These are phyloP conservation scores for Chenopodium berlandieri DNA, from an alignment of 148 eudicot species.

Conservation along the genomic window DNA sequence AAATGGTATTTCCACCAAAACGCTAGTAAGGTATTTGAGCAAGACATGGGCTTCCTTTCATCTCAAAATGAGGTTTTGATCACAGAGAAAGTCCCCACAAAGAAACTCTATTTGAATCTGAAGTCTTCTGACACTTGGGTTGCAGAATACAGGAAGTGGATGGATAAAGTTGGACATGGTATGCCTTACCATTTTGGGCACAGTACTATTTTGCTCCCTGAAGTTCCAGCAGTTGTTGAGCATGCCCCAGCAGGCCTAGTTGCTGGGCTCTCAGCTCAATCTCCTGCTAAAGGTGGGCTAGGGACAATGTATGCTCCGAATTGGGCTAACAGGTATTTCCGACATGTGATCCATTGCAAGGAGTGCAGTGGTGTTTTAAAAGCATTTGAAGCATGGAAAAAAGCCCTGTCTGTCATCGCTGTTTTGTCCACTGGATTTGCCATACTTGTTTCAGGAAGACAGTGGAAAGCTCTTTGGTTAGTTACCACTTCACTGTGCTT, in stretches of 20 bases:
- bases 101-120: conserved; percentile 64
- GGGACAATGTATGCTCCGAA: conserved; percentile 78
- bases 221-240: conserved; percentile 77
- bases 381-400: conserved; percentile 65
- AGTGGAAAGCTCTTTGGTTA: conserved; percentile 75
- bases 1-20: conserved; percentile 92
- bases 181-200: conserved; percentile 99
- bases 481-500: conserved; percentile 53
- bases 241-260: conserved; percentile 93
- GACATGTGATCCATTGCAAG: conserved; percentile 92
- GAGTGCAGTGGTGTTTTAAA: conserved; percentile 62
- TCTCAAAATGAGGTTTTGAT: conserved; percentile 86
- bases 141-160: conserved; percentile 94
- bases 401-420: conserved; percentile 50
- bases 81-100: conserved; percentile 78
- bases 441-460: conserved; percentile 60
- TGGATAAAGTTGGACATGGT: conserved; percentile 98
- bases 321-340: conserved; percentile 65
- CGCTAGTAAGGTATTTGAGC: conserved; percentile 90
- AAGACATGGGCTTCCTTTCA: conserved; percentile 96
- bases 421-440: conserved; percentile 62
- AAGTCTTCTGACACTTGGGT: conserved; percentile 96
- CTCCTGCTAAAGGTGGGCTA: conserved; percentile 85
- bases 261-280: conserved; percentile 77
- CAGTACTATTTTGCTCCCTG: conserved; percentile 61